Conservation (phyloP, 371 early-diverging fungal species). For the Phascolomyces articulosus region DNA sequence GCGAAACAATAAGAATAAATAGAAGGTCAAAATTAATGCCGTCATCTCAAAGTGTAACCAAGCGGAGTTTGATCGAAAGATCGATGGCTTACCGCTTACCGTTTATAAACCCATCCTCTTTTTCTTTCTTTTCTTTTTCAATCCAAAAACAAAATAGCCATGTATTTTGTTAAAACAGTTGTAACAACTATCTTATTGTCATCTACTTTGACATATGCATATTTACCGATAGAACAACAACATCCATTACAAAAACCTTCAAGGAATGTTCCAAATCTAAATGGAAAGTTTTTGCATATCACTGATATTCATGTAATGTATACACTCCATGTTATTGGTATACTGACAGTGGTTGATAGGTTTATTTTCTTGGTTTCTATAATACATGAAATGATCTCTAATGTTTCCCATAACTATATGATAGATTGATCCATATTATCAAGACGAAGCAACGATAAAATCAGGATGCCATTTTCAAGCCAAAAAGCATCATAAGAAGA, state of each 20-base stretch:
- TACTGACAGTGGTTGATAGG: too few species aligned
- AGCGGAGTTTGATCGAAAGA: too few species aligned
- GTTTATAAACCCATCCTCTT: neutral
- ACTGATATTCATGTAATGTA: conserved; percentile 71
- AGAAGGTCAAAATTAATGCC: too few species aligned
- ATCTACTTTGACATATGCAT: neutral
- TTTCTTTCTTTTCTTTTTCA: neutral
- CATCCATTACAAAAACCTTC: conserved; percentile 2
- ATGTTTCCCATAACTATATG: neutral
- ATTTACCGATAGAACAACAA: conserved; percentile 3
- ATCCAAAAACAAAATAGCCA: neutral
- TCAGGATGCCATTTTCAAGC: conserved; percentile 59
- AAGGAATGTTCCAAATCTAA: conserved; percentile 7
- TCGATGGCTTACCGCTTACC: too few species aligned
- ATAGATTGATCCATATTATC: conserved; percentile 54
- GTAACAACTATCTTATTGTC: neutral
- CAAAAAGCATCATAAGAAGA: conserved; percentile 23
- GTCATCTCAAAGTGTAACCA: too few species aligned
- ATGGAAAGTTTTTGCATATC: conserved; percentile 63
- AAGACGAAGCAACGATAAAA: conserved; percentile 48
- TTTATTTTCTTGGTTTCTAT: too few species aligned
- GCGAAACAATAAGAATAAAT: neutral
- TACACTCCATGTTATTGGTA: too few species aligned
- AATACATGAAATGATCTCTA: neutral
- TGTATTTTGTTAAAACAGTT: neutral